These are phyloP conservation scores for Penicillium manginii DNA, from an alignment of 495 filamentous ascomycete genomes.

Conservation along the genomic window DNA sequence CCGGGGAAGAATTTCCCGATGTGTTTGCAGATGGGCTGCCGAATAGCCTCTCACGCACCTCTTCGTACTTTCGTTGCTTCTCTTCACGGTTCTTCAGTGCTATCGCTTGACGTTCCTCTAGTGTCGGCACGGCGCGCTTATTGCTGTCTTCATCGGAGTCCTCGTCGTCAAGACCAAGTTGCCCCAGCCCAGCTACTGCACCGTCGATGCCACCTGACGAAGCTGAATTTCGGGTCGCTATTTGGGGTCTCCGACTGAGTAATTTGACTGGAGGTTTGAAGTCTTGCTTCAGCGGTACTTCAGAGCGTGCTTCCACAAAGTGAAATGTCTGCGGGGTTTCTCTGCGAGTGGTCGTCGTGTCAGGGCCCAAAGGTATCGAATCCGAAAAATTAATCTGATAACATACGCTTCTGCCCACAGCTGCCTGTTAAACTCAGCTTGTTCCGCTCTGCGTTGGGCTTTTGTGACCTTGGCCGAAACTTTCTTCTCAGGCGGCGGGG, in stretches of 20 bases:
- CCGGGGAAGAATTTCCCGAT: conserved; percentile 59
- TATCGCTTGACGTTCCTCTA: conserved; percentile 72
- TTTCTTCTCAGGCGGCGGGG: conserved; percentile 48
- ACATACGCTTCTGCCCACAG: conserved; percentile 88
- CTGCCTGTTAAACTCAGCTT: conserved; percentile 78
- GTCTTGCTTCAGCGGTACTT: conserved; percentile 73
- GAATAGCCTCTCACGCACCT: conserved; percentile 82
- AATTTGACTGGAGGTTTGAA: conserved; percentile 84
- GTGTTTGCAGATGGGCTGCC: conserved; percentile 57
- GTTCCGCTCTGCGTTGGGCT: conserved; percentile 77
- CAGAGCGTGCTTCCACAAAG: conserved; percentile 68
- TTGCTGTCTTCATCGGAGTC: conserved; percentile 66
- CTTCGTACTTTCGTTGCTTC: conserved; percentile 86
- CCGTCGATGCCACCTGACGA: conserved; percentile 39
- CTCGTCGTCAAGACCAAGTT: conserved; percentile 63
- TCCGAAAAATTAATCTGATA: not conserved
- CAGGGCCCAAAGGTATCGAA: not conserved
- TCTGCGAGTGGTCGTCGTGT: conserved; percentile 34
- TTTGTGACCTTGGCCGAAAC: conserved; percentile 63
- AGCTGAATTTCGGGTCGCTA: conserved; percentile 39
- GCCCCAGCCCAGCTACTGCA: conserved; percentile 60
- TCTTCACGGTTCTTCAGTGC: conserved; percentile 80
- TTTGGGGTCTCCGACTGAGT: conserved; percentile 77
- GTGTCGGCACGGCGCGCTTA: conserved; percentile 59
- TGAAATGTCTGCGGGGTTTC: conserved; percentile 69